Conservation (phyloP, 768 basidiomycete genomes). For the Rhodotorula paludigena region DNA sequence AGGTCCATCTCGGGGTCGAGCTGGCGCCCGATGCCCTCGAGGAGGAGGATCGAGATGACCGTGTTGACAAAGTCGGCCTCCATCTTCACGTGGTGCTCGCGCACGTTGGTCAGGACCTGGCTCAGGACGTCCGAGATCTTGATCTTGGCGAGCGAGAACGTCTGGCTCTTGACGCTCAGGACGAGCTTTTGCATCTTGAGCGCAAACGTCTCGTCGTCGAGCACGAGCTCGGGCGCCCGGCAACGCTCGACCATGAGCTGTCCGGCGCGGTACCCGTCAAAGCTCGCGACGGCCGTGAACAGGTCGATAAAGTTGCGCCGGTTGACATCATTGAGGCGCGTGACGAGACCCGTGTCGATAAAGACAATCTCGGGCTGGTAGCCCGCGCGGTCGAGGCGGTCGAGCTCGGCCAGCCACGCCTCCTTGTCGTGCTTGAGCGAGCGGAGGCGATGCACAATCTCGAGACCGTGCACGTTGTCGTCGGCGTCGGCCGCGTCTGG, state of each 20-base stretch:
- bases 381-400: constrained; percentile 59
- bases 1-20: constrained; percentile 86
- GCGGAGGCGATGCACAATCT: constrained; percentile 67
- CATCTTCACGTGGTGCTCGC: constrained; percentile 93
- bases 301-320: constrained; percentile 92
- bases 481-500: constrained; percentile 42
- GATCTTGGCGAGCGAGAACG: constrained; percentile 94
- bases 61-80: constrained; percentile 99
- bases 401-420: constrained; percentile 67
- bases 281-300: constrained; percentile 90
- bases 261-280: constrained; percentile 92
- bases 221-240: constrained; percentile 77
- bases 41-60: constrained; percentile 81
- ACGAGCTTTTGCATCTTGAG: constrained; percentile 97
- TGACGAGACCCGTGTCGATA: constrained; percentile 92
- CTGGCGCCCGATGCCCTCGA: constrained; percentile 94
- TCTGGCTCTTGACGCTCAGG: constrained; percentile 86
- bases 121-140: constrained; percentile 88
- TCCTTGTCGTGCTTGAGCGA: constrained; percentile 55
- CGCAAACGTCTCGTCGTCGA: constrained; percentile 91
- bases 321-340: constrained; percentile 73
- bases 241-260: constrained; percentile 95
- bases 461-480: constrained; percentile 42
- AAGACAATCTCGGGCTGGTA: constrained; percentile 93
- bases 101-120: constrained; percentile 78